phyloP scores from a whole-genome alignment of 164 flowering plant genomes.

The Euptelea pleiosperma region DNA sequence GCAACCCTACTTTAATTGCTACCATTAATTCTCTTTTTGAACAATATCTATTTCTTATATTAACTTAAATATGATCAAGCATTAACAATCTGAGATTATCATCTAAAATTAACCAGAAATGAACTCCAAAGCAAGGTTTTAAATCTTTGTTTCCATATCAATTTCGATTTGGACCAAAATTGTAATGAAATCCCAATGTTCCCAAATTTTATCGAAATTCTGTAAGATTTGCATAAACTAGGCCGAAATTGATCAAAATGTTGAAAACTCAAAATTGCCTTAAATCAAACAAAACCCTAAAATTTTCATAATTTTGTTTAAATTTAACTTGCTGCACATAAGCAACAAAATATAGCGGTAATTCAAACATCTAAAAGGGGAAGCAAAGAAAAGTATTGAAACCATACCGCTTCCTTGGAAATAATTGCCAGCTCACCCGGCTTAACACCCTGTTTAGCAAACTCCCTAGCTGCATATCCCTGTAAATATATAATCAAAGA shows the following conservation, averaged over 20 bases:
- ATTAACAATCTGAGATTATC: too few relatives aligned
- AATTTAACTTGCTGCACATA: neutral
- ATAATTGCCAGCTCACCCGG: conserved; percentile 88
- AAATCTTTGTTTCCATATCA: too few relatives aligned
- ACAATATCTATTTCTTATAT: too few relatives aligned
- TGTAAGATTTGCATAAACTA: too few relatives aligned
- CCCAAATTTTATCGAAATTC: too few relatives aligned
- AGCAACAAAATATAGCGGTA: neutral
- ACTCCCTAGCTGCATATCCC: conserved; percentile 99
- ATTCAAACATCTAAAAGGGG: neutral
- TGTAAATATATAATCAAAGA: conserved; percentile 17
- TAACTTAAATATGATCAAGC: too few relatives aligned
- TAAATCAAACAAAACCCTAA: neutral
- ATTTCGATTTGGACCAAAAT: too few relatives aligned
- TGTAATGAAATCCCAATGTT: too few relatives aligned
- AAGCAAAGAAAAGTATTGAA: neutral
- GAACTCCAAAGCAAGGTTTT: too few relatives aligned
- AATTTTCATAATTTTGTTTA: neutral
- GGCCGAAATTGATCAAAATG: neutral
- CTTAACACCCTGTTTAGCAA: conserved; percentile 66
- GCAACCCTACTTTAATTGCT: too few relatives aligned
- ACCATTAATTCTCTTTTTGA: too few relatives aligned
- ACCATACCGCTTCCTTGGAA: conserved; percentile 87
- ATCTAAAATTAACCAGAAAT: too few relatives aligned
- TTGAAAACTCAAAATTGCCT: neutral